A percentile compares a stretch with the other conserved stretches of the same genome.
Conservation (phyloP, 1,139 yeast genomes). For the Yamadazyma blattariae region DNA sequence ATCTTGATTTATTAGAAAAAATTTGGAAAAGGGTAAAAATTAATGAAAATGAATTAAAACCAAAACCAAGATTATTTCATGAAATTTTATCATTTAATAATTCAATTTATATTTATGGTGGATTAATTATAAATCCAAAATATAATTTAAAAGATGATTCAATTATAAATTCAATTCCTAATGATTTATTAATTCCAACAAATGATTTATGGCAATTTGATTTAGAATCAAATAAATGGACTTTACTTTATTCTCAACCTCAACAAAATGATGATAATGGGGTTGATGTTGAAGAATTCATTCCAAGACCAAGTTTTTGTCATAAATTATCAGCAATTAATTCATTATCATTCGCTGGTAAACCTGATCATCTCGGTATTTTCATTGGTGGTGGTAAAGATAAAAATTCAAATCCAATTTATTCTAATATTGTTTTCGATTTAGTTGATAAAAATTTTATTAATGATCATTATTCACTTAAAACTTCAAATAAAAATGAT, state of each 20-base stretch:
- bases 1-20: slow-evolving; percentile 54
- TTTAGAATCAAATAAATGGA: slow-evolving; percentile 50
- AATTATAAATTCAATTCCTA: slow-evolving; percentile 2
- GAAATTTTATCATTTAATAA: slow-evolving; percentile 50
- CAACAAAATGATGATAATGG: slow-evolving; percentile 9
- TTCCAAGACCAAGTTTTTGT: slow-evolving; percentile 46
- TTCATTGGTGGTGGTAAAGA: slow-evolving; percentile 63
- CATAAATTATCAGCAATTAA: slow-evolving; percentile 50
- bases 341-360: slow-evolving; percentile 39
- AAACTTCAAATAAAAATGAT: neutral
- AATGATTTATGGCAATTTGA: slow-evolving; percentile 71
- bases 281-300: slow-evolving; percentile 18
- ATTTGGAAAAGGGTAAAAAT: slow-evolving; percentile 47
- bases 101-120: slow-evolving; percentile 61
- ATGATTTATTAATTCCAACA: slow-evolving; percentile 36
- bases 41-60: slow-evolving; percentile 21
- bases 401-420: slow-evolving; percentile 34
- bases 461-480: slow-evolving; percentile 3
- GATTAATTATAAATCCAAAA: slow-evolving; percentile 33
- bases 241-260: slow-evolving; percentile 33
- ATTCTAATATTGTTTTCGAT: slow-evolving; percentile 52
- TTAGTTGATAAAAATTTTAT: slow-evolving; percentile 47
- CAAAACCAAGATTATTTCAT: slow-evolving; percentile 59
- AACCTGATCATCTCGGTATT: slow-evolving; percentile 51
- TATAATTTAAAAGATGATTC: slow-evolving; percentile 10